Evolutionary conservation across 1,139 yeast species (phyloP).

Genomic region (Fermentozyma sake): DNA sequence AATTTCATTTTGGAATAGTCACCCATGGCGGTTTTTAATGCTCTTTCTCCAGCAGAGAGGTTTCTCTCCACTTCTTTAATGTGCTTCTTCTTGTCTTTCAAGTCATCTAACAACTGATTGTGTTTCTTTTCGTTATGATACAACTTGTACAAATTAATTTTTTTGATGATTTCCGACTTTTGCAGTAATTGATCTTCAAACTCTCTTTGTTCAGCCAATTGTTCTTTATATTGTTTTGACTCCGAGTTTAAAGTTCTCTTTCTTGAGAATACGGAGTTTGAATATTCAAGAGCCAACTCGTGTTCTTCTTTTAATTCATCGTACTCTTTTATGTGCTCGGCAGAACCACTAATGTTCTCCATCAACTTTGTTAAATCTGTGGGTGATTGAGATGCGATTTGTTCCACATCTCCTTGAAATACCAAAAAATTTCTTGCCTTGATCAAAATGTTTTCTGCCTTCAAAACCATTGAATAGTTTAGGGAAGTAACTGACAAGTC

Average conservation of each 20-base stretch:
- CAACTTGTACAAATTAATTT: slow-evolving; percentile 59
- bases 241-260: slow-evolving; percentile 74
- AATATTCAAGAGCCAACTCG: slow-evolving; percentile 62
- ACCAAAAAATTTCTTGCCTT: slow-evolving; percentile 91
- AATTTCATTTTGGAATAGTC: slow-evolving; percentile 47
- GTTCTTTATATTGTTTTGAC: slow-evolving; percentile 74
- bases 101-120: slow-evolving; percentile 21
- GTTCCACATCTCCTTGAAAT: slow-evolving; percentile 96
- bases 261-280: slow-evolving; percentile 64
- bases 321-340: slow-evolving; percentile 62
- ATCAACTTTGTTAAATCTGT: slow-evolving; percentile 66
- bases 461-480: slow-evolving; percentile 63
- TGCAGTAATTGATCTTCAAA: slow-evolving; percentile 57
- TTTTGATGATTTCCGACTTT: slow-evolving; percentile 41
- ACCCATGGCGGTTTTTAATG: slow-evolving; percentile 30
- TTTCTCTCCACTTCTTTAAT: slow-evolving; percentile 25
- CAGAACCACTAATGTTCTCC: slow-evolving; percentile 82
- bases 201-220: slow-evolving; percentile 65
- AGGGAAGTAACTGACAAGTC: slow-evolving; percentile 56
- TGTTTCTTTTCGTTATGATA: slow-evolving; percentile 59
- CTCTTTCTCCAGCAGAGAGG: slow-evolving; percentile 19
- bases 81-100: slow-evolving; percentile 21
- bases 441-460: slow-evolving; percentile 77
- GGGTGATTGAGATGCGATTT: slow-evolving; percentile 85
- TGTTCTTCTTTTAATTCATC: slow-evolving; percentile 62